Conservation (phyloP, 768 basidiomycete species). For the Nidularia sp. region DNA sequence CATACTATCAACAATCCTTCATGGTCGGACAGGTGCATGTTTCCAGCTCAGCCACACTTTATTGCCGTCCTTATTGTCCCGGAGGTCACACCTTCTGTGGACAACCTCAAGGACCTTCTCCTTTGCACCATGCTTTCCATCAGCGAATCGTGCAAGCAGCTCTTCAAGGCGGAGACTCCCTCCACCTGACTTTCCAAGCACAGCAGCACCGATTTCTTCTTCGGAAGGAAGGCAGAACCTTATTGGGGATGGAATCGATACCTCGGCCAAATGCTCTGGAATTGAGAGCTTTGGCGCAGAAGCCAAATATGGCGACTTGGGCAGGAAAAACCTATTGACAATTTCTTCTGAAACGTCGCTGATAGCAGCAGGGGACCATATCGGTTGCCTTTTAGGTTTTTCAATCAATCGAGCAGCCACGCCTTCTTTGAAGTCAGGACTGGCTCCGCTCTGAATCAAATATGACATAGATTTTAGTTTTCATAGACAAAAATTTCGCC, state of each 20-base stretch:
- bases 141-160: slow-evolving; percentile 52
- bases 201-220: slow-evolving; percentile 59
- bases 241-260: slow-evolving; percentile 21
- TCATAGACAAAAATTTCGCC: slow-evolving; percentile 7
- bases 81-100: slow-evolving; percentile 57
- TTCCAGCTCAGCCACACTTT: slow-evolving; percentile 63
- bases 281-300: slow-evolving; percentile 41
- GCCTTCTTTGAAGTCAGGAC: slow-evolving; percentile 80
- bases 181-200: slow-evolving; percentile 63
- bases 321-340: slow-evolving; percentile 63
- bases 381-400: slow-evolving; percentile 45
- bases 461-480: slow-evolving; percentile 4
- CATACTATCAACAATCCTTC: neutral
- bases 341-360: slow-evolving; percentile 58
- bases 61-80: slow-evolving; percentile 57
- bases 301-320: slow-evolving; percentile 41
- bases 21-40: slow-evolving; percentile 22
- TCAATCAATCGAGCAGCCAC: slow-evolving; percentile 62
- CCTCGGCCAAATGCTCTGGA: slow-evolving; percentile 24
- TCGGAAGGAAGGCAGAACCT: slow-evolving; percentile 74
- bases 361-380: slow-evolving; percentile 69
- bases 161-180: slow-evolving; percentile 62
- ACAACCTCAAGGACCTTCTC: slow-evolving; percentile 81
- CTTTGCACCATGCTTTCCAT: slow-evolving; percentile 57
- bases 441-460: slow-evolving; percentile 59